Evolutionary conservation across 2,329 filamentous ascomycete genomes (phyloP).

Genomic region (Monilinia laxa): DNA sequence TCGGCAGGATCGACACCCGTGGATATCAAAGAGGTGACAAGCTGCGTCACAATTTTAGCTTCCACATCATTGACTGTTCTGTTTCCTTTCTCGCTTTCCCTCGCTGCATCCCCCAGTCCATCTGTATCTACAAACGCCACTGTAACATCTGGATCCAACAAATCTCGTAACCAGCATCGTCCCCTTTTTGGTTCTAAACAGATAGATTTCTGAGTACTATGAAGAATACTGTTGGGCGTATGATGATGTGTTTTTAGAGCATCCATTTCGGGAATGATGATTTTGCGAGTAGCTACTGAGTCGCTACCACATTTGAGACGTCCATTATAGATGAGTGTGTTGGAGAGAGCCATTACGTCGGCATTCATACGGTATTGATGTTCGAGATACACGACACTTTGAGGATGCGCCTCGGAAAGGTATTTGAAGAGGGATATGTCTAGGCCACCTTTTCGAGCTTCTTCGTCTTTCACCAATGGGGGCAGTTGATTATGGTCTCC

Average conservation of each 20-base stretch:
- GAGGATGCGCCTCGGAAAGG: conserved; percentile 82
- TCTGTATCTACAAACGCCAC: conserved; percentile 93
- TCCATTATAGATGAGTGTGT: conserved; percentile 89
- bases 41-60: conserved; percentile 71
- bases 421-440: conserved; percentile 94
- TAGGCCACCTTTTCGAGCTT: conserved; percentile 79
- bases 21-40: conserved; percentile 75
- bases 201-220: conserved; percentile 49
- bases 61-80: conserved; percentile 89
- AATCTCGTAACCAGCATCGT: conserved; percentile 73
- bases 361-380: conserved; percentile 99
- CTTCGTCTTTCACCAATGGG: conserved; percentile 88
- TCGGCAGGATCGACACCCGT: conserved; percentile 72
- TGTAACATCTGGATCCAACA: conserved; percentile 68
- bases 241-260: conserved; percentile 61
- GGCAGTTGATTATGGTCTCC: conserved; percentile 96
- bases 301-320: conserved; percentile 84
- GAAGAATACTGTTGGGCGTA: conserved; percentile 36
- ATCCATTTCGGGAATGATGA: conserved; percentile 66
- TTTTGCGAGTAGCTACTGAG: conserved; percentile 65
- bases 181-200: conserved; percentile 51
- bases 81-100: conserved; percentile 75
- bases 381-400: conserved; percentile 85
- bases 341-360: conserved; percentile 92
- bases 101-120: conserved; percentile 58